phyloP scores from a whole-genome alignment of 495 filamentous ascomycete genomes.

The Penicillium roqueforti region DNA sequence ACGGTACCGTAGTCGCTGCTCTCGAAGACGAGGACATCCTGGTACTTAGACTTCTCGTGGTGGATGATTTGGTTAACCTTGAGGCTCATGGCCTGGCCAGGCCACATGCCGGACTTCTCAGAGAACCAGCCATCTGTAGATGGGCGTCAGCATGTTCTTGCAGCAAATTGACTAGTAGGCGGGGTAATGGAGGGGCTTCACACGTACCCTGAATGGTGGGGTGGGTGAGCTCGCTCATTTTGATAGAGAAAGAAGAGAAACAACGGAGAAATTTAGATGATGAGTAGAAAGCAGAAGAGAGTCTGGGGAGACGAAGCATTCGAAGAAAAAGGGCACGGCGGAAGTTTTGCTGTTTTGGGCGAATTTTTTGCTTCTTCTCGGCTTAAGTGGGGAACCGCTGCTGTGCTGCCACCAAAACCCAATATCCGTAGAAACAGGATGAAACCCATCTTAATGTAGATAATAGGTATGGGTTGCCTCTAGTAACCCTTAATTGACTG shows the following conservation, averaged over 20 bases:
- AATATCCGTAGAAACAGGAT: not conserved
- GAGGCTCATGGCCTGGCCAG: constrained; percentile 97
- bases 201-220: constrained; percentile 57
- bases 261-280: constrained; percentile 12
- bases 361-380: constrained; percentile 19
- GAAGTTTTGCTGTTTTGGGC: constrained; percentile 29
- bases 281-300: constrained; percentile 20
- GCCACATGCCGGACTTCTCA: constrained; percentile 97
- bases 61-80: constrained; percentile 96
- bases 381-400: constrained; percentile 18
- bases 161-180: constrained; percentile 8
- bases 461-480: not conserved
- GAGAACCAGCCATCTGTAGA: constrained; percentile 96
- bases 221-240: constrained; percentile 55
- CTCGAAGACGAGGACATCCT: constrained; percentile 98
- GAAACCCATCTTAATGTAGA: not conserved
- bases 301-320: constrained; percentile 21
- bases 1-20: constrained; percentile 94
- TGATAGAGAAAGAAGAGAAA: constrained; percentile 23
- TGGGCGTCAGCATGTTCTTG: not conserved
- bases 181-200: constrained; percentile 25
- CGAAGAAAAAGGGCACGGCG: constrained; percentile 26
- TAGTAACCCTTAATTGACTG: not conserved
- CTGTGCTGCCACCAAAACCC: constrained; percentile 2
- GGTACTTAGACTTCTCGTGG: constrained; percentile 98